phyloP scores from a whole-genome alignment of 2,329 filamentous ascomycete species.

The Colletotrichum acutatum region DNA sequence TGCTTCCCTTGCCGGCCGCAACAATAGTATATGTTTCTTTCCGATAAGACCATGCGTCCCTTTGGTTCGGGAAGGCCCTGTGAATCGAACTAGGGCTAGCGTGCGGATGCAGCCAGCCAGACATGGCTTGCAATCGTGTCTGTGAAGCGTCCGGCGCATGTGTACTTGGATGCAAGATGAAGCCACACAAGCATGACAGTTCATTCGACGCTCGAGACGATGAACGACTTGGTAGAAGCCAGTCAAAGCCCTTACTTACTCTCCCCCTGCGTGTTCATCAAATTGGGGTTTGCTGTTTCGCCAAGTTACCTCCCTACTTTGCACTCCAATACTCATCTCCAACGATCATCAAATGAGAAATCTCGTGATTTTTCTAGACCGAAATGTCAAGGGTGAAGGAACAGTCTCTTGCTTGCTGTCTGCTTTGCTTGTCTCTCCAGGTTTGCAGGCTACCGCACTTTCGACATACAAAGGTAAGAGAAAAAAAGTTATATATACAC shows the following conservation, averaged over 20 bases:
- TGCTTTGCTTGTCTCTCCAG: too few species aligned
- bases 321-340: background rate
- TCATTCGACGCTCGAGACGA: background rate
- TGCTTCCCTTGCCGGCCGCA: background rate
- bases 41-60: background rate
- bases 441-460: too few species aligned
- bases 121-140: background rate
- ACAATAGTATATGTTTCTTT: background rate
- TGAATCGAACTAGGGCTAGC: constrained; percentile 8
- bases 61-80: constrained; percentile 1
- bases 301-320: background rate
- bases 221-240: background rate
- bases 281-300: background rate
- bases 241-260: background rate
- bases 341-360: background rate
- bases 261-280: background rate
- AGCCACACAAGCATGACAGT: background rate
- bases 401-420: background rate
- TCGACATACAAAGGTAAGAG: too few species aligned
- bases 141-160: constrained; percentile 15
- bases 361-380: too few species aligned
- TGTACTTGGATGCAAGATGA: constrained; percentile 5
- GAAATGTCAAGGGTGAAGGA: too few species aligned
- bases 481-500: too few species aligned
- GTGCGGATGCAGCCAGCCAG: background rate